Evolutionary conservation across 208 protist genomes (phyloP).

Genomic region (Porcisia deanei): DNA sequence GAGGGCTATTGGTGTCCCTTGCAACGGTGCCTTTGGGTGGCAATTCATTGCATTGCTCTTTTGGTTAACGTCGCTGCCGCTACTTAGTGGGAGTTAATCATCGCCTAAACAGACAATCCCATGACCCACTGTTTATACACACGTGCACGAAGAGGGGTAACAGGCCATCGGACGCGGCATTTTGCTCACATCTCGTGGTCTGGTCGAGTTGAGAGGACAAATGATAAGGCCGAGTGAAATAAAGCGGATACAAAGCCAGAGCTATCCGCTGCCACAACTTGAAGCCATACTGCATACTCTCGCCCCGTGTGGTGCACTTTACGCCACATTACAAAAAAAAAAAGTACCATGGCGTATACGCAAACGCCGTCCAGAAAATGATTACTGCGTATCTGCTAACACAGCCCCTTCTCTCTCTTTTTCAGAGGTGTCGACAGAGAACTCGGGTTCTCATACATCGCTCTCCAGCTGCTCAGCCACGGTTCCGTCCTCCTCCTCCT

Average conservation of each 20-base stretch:
- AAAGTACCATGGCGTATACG: background rate
- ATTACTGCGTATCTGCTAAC: background rate
- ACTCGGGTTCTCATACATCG: background rate
- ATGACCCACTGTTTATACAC: background rate
- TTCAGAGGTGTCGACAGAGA: background rate
- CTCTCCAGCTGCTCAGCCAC: background rate
- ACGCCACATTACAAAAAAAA: background rate
- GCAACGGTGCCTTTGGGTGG: background rate
- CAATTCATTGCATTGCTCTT: background rate
- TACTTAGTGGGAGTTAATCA: constrained; percentile 10
- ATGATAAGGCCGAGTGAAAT: background rate
- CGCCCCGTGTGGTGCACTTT: background rate
- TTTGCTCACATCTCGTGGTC: background rate
- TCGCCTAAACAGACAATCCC: background rate
- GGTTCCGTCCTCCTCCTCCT: background rate
- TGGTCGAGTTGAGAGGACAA: background rate
- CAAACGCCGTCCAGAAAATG: background rate
- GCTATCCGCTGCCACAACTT: background rate
- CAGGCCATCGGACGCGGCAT: background rate
- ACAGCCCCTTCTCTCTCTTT: background rate
- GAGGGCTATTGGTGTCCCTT: too few relatives aligned
- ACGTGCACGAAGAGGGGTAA: background rate
- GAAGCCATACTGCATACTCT: too few relatives aligned
- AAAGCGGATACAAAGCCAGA: background rate
- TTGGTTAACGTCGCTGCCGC: background rate